Evolutionary conservation across 2,329 filamentous ascomycete genomes (phyloP), one percentile per base, ranked within the genome.

Genomic region (Ophiostoma fasciatum): DNA sequence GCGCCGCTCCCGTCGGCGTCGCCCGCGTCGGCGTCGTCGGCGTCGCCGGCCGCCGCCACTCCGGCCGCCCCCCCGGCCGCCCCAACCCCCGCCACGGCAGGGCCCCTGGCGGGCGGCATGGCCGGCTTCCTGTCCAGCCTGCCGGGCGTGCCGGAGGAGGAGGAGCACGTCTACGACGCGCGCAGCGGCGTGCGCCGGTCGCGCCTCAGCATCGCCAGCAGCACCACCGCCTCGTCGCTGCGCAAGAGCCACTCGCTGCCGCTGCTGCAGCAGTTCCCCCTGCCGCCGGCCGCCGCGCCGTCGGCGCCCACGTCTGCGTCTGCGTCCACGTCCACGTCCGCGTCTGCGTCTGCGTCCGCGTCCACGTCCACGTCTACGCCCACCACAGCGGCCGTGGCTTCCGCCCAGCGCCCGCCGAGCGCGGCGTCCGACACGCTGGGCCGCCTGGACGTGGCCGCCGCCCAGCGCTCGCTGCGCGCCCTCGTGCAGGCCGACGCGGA

Each of bases 81-180:
- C n/a, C n/a, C n/a, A n/a, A n/a, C n/a, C n/a, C n/a, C n/a, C n/a
- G n/a, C n/a, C n/a, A n/a, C n/a, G n/a, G n/a, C n/a, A n/a, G n/a
- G n/a, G n/a, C n/a, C n/a, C n/a, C n/a, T n/a, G n/a, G n/a, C n/a
- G n/a, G 41, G 23, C 32, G 3, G 14, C 40, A 5, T 23, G 34
- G 2, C 28, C 39, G 6, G 22, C 40, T 9, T 22, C 55, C 9
- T 63, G 57, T 40, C 65, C 36, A 54, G 62, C 15, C 55, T 78
- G 14, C 61, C 71, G 6, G 66, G 75, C 45, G 72, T 78, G 4
- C 69, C 72, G 1, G 73, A 78, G 48, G 73, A 78, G 46, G 73
- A 78, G 23, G 73, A 77, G 43, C 60, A 62, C 39, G 51, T 53
- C 31, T 52, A 49, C 34, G 48, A 49, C 22, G 27, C 20, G 8